Evolutionary conservation across 495 filamentous ascomycete genomes (phyloP).

Genomic region (Hypoxylon fuscum): DNA sequence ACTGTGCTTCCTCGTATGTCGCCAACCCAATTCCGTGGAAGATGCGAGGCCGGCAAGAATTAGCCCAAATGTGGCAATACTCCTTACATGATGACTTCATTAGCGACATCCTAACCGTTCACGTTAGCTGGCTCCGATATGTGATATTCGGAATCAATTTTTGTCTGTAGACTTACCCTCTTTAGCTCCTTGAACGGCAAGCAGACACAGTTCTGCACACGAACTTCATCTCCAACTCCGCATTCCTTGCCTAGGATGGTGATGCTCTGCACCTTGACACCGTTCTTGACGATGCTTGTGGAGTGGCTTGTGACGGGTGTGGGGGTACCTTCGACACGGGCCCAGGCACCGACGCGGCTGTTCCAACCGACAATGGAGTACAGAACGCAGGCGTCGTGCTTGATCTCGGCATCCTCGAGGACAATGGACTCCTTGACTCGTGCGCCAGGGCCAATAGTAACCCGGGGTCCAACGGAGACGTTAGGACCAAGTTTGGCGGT

Average conservation of each 20-base stretch:
- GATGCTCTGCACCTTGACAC: slow-evolving; percentile 98
- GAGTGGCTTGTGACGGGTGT: slow-evolving; percentile 89
- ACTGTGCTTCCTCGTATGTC: neutral
- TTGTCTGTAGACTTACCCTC: slow-evolving; percentile 76
- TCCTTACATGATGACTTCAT: slow-evolving; percentile 94
- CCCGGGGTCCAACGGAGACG: slow-evolving; percentile 92
- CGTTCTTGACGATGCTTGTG: slow-evolving; percentile 95
- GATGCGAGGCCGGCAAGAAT: slow-evolving; percentile 25
- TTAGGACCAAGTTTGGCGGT: slow-evolving; percentile 97
- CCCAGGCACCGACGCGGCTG: slow-evolving; percentile 96
- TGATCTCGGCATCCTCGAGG: slow-evolving; percentile 93
- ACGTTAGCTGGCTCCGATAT: slow-evolving; percentile 44
- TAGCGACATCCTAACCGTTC: slow-evolving; percentile 76
- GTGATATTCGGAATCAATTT: too few species aligned
- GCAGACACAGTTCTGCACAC: slow-evolving; percentile 98
- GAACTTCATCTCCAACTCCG: slow-evolving; percentile 90
- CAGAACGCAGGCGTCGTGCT: slow-evolving; percentile 94
- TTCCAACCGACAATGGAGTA: slow-evolving; percentile 98
- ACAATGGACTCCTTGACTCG: slow-evolving; percentile 97
- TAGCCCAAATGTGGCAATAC: neutral
- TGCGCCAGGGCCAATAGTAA: slow-evolving; percentile 82
- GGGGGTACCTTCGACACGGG: slow-evolving; percentile 94
- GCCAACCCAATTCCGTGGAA: slow-evolving; percentile 9
- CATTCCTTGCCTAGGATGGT: slow-evolving; percentile 98
- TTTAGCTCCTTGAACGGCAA: slow-evolving; percentile 99